Evolutionary conservation across 495 filamentous ascomycete genomes (phyloP), one percentile per base, ranked within the genome.

Genomic region (Aspergillus ellipticus): DNA sequence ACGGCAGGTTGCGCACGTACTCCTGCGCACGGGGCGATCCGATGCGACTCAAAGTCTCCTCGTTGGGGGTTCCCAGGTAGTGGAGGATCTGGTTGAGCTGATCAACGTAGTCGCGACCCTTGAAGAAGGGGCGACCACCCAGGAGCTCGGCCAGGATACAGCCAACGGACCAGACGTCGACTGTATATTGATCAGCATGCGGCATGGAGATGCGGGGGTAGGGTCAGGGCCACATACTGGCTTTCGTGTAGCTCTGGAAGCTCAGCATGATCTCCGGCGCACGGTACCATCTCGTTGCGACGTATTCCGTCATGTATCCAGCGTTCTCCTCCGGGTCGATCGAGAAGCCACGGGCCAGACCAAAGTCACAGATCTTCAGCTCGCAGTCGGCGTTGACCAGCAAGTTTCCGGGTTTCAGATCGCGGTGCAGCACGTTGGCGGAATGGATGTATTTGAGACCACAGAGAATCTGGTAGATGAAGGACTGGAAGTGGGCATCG

Each of bases 201-300:
- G 7, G 21, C 2, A 39, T n/a, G 35, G n/a, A 37, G 45, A 60
- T 54, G 46, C 35, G 45, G 24, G 17, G 55, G 33, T 5, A 16
- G 37, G 39, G 35, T 28, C 35, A 49, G 31, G 26, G 42, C n/a
- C 8, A 90, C 90, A 46, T 81, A 96, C 90, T 97, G 54, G 94
- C 94, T 88, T 98, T 97, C 61, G 95, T 98, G 70, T 98, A 98
- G 74, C 93, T 96, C 75, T 97, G 93, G 85, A 98, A 97, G 73
- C 92, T 97, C 69, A 98, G 79, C 94, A 97, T 98, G 66, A 98
- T 98, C 70, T 98, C 94, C 3, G 94, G 94, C 29, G 94, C 94
- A 73, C 94, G 89, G 71, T 97, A 98, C 94, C 94, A 98, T 72
- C 94, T 83, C 45, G 94, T 97, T 46, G 94, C 94, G 41, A 98